Evolutionary conservation across 257 asterid species (phyloP).

Genomic region (Fraxinus pennsylvanica): DNA sequence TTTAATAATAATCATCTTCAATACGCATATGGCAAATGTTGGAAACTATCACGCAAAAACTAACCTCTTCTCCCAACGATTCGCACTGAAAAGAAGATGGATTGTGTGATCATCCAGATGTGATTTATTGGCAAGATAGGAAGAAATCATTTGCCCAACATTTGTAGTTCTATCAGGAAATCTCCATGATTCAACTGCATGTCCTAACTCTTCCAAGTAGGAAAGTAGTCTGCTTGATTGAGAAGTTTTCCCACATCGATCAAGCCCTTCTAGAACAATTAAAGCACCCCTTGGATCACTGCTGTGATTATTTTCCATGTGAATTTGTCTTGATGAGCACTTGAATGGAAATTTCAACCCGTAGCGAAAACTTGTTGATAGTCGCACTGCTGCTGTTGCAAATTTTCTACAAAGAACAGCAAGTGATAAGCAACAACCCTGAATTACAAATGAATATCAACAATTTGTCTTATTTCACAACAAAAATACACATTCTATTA

Average conservation of each 20-base stretch:
- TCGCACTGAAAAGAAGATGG: slow-evolving; percentile 92
- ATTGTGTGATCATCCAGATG: slow-evolving; percentile 81
- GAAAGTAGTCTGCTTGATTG: slow-evolving; percentile 66
- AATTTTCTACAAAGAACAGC: slow-evolving; percentile 35
- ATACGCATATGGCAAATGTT: neutral
- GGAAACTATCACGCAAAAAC: neutral
- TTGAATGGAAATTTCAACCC: slow-evolving; percentile 41
- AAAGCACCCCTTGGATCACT: slow-evolving; percentile 75
- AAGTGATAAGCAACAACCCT: neutral
- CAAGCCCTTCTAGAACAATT: slow-evolving; percentile 90
- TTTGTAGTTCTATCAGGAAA: slow-evolving; percentile 91
- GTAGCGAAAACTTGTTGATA: slow-evolving; percentile 28
- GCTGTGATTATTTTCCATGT: slow-evolving; percentile 59
- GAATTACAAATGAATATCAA: neutral
- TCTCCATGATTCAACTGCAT: slow-evolving; percentile 82
- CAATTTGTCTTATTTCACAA: neutral
- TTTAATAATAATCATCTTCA: neutral
- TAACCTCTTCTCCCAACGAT: slow-evolving; percentile 97
- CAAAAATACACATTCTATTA: neutral
- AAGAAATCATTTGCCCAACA: slow-evolving; percentile 93
- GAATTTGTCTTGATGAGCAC: slow-evolving; percentile 51
- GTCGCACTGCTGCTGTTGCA: slow-evolving; percentile 30
- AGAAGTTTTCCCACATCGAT: slow-evolving; percentile 87
- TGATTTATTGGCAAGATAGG: slow-evolving; percentile 74
- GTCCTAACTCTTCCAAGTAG: slow-evolving; percentile 61